Conservation (phyloP, 1,284 basidiomycete genomes). For the Ustilago crameri region DNA sequence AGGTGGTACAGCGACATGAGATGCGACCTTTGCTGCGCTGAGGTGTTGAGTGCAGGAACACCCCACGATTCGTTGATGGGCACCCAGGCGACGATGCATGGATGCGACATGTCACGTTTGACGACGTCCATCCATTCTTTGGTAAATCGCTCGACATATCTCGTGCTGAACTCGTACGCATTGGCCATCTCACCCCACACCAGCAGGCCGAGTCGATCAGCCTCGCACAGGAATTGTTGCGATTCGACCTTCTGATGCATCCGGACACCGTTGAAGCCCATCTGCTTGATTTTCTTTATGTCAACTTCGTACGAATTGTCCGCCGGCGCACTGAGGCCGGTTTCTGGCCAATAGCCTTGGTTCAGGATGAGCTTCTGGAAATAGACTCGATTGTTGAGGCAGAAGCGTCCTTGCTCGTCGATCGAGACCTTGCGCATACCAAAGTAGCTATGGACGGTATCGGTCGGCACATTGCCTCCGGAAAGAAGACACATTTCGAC, state of each 20-base stretch:
- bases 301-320: slow-evolving; percentile 25
- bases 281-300: slow-evolving; percentile 43
- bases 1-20: slow-evolving; percentile 41
- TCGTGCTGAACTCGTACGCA: slow-evolving; percentile 45
- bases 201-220: slow-evolving; percentile 46
- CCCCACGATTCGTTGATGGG: slow-evolving; percentile 56
- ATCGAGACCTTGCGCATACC: slow-evolving; percentile 57
- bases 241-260: slow-evolving; percentile 55
- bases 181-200: slow-evolving; percentile 58
- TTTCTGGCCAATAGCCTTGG: slow-evolving; percentile 52
- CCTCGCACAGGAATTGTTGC: slow-evolving; percentile 32
- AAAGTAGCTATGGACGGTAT: slow-evolving; percentile 41
- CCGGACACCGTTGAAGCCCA: slow-evolving; percentile 50
- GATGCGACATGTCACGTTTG: slow-evolving; percentile 45
- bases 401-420: slow-evolving; percentile 41
- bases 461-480: not conserved
- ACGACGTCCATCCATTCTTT: slow-evolving; percentile 53
- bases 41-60: slow-evolving; percentile 31
- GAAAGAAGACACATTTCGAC: slow-evolving; percentile 25
- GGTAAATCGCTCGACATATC: slow-evolving; percentile 36
- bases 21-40: slow-evolving; percentile 31
- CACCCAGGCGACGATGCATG: slow-evolving; percentile 52
- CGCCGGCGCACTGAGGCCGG: slow-evolving; percentile 35
- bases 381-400: slow-evolving; percentile 51
- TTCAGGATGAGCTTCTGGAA: slow-evolving; percentile 52